Percentiles rank a stretch among this genome's conserved stretches.
Evolutionary conservation across 2,329 filamentous ascomycete species (phyloP).

Genomic region (Lasiodiplodia hormozganensis): DNA sequence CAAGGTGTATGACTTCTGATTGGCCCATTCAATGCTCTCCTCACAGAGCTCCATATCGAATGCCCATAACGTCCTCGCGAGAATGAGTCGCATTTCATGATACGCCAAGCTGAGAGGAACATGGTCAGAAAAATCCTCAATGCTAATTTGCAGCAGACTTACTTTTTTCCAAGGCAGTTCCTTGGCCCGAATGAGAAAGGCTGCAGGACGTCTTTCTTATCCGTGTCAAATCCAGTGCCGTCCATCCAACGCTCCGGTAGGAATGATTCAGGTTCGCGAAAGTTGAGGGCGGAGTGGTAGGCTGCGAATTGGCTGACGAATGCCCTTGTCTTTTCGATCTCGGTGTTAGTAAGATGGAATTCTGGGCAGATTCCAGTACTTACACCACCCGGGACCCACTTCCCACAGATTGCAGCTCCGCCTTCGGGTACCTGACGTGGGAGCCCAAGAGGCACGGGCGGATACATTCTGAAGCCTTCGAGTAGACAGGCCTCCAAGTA

Average conservation of each 20-base stretch:
- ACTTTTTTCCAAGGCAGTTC: slow-evolving; percentile 46
- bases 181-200: slow-evolving; percentile 40
- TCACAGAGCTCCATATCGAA: slow-evolving; percentile 48
- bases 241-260: slow-evolving; percentile 45
- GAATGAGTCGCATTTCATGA: slow-evolving; percentile 46
- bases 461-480: slow-evolving; percentile 53
- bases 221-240: slow-evolving; percentile 35
- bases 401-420: slow-evolving; percentile 37
- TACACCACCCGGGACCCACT: slow-evolving; percentile 34
- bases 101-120: slow-evolving; percentile 40
- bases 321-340: neutral
- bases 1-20: slow-evolving; percentile 41
- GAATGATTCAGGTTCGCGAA: slow-evolving; percentile 39
- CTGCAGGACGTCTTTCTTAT: slow-evolving; percentile 35
- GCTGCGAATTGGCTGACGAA: slow-evolving; percentile 33
- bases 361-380: slow-evolving; percentile 21
- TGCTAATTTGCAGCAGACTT: slow-evolving; percentile 30
- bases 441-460: slow-evolving; percentile 48
- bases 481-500: slow-evolving; percentile 40
- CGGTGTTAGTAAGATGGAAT: neutral
- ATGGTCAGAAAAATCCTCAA: neutral
- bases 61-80: slow-evolving; percentile 48
- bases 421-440: slow-evolving; percentile 37
- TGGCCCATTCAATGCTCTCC: slow-evolving; percentile 47
- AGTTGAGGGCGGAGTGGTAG: slow-evolving; percentile 37